Conservation (phyloP, 768 basidiomycete species). For the Megacollybia marginata region DNA sequence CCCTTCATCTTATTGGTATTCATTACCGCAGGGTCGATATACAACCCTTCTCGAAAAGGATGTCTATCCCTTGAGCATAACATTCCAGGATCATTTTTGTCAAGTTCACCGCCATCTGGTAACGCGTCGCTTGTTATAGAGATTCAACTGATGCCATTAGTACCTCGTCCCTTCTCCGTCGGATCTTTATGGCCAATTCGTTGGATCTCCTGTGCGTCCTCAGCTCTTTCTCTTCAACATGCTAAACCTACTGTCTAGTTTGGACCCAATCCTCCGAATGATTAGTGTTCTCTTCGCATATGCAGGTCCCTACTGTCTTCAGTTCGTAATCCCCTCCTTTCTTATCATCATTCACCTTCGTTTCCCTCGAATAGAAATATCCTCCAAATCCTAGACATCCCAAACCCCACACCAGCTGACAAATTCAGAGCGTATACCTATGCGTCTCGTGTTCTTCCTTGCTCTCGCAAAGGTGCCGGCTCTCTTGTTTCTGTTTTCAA, state of each 20-base stretch:
- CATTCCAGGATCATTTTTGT: slow-evolving; percentile 60
- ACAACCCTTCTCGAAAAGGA: too few species aligned
- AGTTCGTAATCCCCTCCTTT: too few species aligned
- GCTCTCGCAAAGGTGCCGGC: slow-evolving; percentile 34
- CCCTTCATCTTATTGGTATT: too few species aligned
- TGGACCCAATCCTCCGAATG: slow-evolving; percentile 67
- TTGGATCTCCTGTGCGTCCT: too few species aligned
- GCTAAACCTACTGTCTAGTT: slow-evolving; percentile 10
- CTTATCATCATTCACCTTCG: too few species aligned
- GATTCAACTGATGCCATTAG: background rate
- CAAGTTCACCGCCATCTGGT: slow-evolving; percentile 43
- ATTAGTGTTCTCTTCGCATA: too few species aligned
- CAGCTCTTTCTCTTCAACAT: too few species aligned
- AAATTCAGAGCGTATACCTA: slow-evolving; percentile 66
- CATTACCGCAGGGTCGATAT: too few species aligned
- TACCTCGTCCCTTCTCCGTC: background rate
- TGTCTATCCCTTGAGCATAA: too few species aligned
- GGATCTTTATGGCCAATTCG: too few species aligned
- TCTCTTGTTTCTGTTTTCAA: background rate
- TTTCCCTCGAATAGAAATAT: slow-evolving; percentile 41
- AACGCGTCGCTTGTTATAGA: too few species aligned
- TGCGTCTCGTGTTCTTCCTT: slow-evolving; percentile 64
- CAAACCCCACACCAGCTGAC: slow-evolving; percentile 38
- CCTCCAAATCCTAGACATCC: slow-evolving; percentile 28
- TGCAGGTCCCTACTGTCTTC: too few species aligned